phyloP scores from a whole-genome alignment of 805 yeast species.

The Kregervanrija fluxuum region DNA sequence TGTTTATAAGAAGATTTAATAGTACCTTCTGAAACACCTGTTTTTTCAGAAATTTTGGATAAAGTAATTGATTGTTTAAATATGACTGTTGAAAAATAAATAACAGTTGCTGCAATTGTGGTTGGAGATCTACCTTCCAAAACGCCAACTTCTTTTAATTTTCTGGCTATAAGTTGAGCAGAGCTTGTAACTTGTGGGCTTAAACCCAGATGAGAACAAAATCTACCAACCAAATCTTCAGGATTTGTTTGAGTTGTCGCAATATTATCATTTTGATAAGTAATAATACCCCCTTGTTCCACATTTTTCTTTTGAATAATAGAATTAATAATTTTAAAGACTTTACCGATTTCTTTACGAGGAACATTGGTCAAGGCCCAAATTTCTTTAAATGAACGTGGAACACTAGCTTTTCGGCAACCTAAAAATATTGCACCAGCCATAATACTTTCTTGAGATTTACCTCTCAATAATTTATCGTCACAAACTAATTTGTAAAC shows the following conservation, averaged over 20 bases:
- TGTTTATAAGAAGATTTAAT: slow-evolving; percentile 84
- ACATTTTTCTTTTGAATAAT: slow-evolving; percentile 49
- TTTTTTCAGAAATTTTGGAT: slow-evolving; percentile 75
- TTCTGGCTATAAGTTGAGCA: slow-evolving; percentile 86
- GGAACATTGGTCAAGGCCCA: slow-evolving; percentile 94
- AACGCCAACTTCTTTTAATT: slow-evolving; percentile 86
- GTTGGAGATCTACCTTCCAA: slow-evolving; percentile 96
- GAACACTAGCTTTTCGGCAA: slow-evolving; percentile 88
- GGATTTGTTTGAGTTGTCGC: slow-evolving; percentile 84
- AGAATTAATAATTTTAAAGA: slow-evolving; percentile 71
- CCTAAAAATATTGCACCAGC: slow-evolving; percentile 95
- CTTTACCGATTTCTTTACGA: slow-evolving; percentile 88
- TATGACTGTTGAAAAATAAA: slow-evolving; percentile 88
- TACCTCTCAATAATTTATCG: slow-evolving; percentile 78
- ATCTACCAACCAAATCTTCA: slow-evolving; percentile 90
- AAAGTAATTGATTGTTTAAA: slow-evolving; percentile 75
- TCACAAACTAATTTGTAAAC: slow-evolving; percentile 89
- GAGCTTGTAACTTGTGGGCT: slow-evolving; percentile 80
- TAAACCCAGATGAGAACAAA: slow-evolving; percentile 91
- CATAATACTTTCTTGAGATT: slow-evolving; percentile 89
- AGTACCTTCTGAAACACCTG: slow-evolving; percentile 97
- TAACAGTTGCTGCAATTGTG: slow-evolving; percentile 95
- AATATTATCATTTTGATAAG: slow-evolving; percentile 40
- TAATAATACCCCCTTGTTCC: slow-evolving; percentile 35
- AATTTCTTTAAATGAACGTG: slow-evolving; percentile 91